Evolutionary conservation across 306 rosid species (phyloP).

Genomic region (Argentina anserina): DNA sequence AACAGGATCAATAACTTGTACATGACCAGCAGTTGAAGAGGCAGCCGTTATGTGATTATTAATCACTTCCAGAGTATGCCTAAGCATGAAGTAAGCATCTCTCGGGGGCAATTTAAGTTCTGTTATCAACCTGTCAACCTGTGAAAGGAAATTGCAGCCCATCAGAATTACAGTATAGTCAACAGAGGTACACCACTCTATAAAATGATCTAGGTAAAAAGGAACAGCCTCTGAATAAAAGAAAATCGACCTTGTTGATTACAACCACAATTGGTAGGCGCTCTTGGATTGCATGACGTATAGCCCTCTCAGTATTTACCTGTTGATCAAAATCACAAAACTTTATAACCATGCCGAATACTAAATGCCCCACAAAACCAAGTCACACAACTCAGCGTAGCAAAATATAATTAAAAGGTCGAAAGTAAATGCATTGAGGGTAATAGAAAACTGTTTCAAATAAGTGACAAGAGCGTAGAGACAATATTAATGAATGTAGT

Average conservation of each 20-base stretch:
- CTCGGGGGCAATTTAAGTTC: constrained; percentile 93
- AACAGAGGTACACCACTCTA: not conserved
- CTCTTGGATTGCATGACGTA: constrained; percentile 96
- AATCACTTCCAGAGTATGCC: constrained; percentile 90
- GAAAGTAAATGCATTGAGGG: not conserved
- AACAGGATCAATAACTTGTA: constrained; percentile 80
- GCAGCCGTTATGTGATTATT: constrained; percentile 82
- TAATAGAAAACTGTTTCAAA: not conserved
- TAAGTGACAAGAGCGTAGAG: not conserved
- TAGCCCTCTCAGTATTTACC: constrained; percentile 97
- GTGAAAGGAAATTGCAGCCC: constrained; percentile 15
- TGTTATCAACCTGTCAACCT: constrained; percentile 96
- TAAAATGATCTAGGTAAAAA: not conserved
- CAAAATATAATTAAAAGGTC: not conserved
- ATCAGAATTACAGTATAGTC: constrained; percentile 13
- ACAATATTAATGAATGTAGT: not conserved
- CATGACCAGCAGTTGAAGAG: constrained; percentile 84
- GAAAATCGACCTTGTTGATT: constrained; percentile 68
- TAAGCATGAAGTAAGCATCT: constrained; percentile 90
- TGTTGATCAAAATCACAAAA: constrained; percentile 23
- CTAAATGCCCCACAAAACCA: not conserved
- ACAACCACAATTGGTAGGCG: constrained; percentile 86
- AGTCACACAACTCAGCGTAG: not conserved
- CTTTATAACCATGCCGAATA: not conserved
- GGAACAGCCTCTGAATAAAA: not conserved